A percentile compares a stretch with the other conserved stretches of the same genome.
Evolutionary conservation across 2,329 filamentous ascomycete genomes (phyloP).

Genomic region (Fusarium globosum): DNA sequence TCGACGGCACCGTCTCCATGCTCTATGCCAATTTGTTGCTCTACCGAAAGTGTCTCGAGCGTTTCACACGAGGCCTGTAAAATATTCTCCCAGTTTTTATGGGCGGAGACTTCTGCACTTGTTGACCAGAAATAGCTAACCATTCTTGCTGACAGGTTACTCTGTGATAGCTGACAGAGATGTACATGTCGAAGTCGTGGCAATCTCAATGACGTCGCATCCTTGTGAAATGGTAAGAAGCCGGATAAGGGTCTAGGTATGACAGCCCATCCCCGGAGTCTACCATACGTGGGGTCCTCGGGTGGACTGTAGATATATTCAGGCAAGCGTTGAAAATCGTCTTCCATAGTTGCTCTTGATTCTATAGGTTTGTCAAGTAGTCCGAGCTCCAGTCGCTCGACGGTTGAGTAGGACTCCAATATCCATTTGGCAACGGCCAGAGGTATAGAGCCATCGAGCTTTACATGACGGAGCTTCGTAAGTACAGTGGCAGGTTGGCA

Average conservation of each 20-base stretch:
- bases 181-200: not conserved
- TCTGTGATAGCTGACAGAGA: not conserved
- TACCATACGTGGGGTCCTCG: not conserved
- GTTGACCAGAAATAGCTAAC: not conserved
- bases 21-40: not conserved
- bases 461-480: not conserved
- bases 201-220: fast-evolving
- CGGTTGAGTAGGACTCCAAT: not conserved
- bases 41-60: not conserved
- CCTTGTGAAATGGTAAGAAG: not conserved
- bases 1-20: not conserved
- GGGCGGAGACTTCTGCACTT: not conserved
- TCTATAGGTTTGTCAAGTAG: not conserved
- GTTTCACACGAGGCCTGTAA: not conserved
- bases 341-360: not conserved
- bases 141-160: not conserved
- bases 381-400: not conserved
- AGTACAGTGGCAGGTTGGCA: not conserved
- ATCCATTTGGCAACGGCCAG: not conserved
- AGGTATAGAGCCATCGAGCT: not conserved
- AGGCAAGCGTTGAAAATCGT: not conserved
- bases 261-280: not conserved
- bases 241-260: slow-evolving; percentile 1
- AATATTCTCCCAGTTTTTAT: not conserved
- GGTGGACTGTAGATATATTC: not conserved